Base-by-base conservation (phyloP, 192 early-diverging fungal genomes). In the Chytriomyces sp. region DNA sequence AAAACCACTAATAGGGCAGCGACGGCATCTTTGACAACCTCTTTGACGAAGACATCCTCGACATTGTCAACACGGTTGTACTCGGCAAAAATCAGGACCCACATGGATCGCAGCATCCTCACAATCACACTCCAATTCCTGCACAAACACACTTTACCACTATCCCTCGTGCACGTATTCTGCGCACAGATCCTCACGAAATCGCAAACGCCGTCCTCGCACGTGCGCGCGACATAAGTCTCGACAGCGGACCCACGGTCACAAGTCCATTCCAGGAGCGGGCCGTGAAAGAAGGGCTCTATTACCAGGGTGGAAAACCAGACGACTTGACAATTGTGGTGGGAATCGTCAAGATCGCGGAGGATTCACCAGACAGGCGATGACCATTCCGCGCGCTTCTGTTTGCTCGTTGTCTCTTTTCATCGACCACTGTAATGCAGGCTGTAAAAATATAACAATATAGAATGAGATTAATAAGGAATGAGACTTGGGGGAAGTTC, bases 1-100 rank as follows among this genome's bases (percentile, higher is more conserved):
- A n/a, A 49, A 49, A 2, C 44, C 44, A 0, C 44, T 49, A 12
- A 19, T 49, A 70, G 68, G 98, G 91, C 25, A 89, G 91, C 1
- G 98, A 99, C 78, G 96, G 97, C 12, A 80, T 99, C 57, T 97
- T 97, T 82, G 97, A 99, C 83, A 99, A 99, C 70, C 82, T 99
- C 12, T 97, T 95, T 85, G 97, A 99, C 74, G 93, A 96, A 59
- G 97, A 99, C 66, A 95, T 99, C 76, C 76, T 99, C 38, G 96
- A 96, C 19, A 90, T 94, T 59, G 89, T 97, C 22, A 58, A 56
- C 38, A 10, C 58, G 14, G 34, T 54, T 10, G 60, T 58, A 17
- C 19, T 70, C 7, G 75, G 68, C 0, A 59, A 49, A 17, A 30
- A 30, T 14, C 14, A 2, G 25, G 44, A 66, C 39, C 41, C 64